These are phyloP conservation scores for Lichenothelia convexa DNA, from an alignment of 495 filamentous ascomycete species.

Conservation along the genomic window DNA sequence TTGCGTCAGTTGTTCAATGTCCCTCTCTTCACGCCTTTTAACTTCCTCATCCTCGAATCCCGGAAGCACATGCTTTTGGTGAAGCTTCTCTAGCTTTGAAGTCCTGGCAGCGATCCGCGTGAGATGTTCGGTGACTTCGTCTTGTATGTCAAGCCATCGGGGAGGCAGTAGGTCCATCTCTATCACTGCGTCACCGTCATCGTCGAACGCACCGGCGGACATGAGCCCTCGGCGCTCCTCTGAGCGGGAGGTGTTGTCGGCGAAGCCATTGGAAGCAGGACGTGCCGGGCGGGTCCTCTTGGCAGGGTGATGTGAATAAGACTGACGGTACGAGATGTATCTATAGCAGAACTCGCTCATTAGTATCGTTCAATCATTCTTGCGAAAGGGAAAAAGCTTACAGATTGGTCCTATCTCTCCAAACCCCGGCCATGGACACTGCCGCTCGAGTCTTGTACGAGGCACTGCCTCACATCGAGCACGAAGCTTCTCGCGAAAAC, in stretches of 20 bases:
- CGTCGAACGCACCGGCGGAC: constrained; percentile 54
- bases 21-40: constrained; percentile 61
- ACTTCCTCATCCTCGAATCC: constrained; percentile 91
- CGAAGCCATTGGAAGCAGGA: constrained; percentile 52
- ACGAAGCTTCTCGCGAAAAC: too few species aligned
- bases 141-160: constrained; percentile 86
- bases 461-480: too few species aligned
- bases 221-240: constrained; percentile 80
- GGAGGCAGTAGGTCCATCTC: constrained; percentile 96
- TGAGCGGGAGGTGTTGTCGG: constrained; percentile 37
- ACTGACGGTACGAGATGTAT: constrained; percentile 97
- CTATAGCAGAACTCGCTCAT: too few species aligned
- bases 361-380: background rate
- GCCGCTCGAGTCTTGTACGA: too few species aligned
- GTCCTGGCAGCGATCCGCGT: constrained; percentile 65
- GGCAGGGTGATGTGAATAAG: constrained; percentile 83
- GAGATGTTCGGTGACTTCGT: constrained; percentile 77
- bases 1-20: constrained; percentile 81
- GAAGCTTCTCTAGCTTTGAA: constrained; percentile 68
- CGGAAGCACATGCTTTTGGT: constrained; percentile 91
- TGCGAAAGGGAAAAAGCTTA: constrained; percentile 25
- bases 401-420: constrained; percentile 98
- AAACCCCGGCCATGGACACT: too few species aligned
- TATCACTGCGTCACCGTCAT: constrained; percentile 86
- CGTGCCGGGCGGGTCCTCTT: constrained; percentile 59